Evolutionary conservation across 2,329 filamentous ascomycete species (phyloP).

Genomic region (Stachybotrys chlorohalonatus): DNA sequence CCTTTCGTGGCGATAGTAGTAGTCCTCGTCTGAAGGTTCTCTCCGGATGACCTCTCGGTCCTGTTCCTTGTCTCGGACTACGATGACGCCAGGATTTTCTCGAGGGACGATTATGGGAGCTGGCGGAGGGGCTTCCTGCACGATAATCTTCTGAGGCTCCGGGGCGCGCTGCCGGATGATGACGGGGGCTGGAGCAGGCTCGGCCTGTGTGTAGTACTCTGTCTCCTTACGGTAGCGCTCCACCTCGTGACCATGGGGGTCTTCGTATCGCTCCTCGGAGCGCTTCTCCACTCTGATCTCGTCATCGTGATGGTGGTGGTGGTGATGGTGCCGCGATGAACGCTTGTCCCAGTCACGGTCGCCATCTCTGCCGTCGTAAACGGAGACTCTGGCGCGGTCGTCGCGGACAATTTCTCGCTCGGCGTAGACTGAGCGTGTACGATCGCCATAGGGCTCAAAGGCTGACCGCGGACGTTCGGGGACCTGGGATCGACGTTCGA

Average conservation of each 20-base stretch:
- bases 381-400: constrained; percentile 20
- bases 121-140: constrained; percentile 46
- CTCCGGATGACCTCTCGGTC: constrained; percentile 26
- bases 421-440: constrained; percentile 30
- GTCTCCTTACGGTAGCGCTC: constrained; percentile 54
- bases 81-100: constrained; percentile 34
- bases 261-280: constrained; percentile 39
- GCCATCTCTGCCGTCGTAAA: constrained; percentile 25
- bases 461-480: constrained; percentile 44
- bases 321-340: constrained; percentile 25
- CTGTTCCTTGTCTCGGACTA: constrained; percentile 32
- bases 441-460: constrained; percentile 30
- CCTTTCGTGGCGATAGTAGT: constrained; percentile 40
- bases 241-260: constrained; percentile 36
- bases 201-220: constrained; percentile 48
- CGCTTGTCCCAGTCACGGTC: constrained; percentile 37
- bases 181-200: constrained; percentile 41
- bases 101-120: constrained; percentile 41
- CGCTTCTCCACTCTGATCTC: constrained; percentile 39
- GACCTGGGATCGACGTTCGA: constrained; percentile 33
- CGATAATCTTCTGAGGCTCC: constrained; percentile 51
- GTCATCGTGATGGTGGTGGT: constrained; percentile 38
- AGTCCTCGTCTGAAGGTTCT: constrained; percentile 35
- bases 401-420: constrained; percentile 33
- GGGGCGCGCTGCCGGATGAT: constrained; percentile 46